Conservation (phyloP, 1,284 basidiomycete genomes). For the Inonotus hispidus region DNA sequence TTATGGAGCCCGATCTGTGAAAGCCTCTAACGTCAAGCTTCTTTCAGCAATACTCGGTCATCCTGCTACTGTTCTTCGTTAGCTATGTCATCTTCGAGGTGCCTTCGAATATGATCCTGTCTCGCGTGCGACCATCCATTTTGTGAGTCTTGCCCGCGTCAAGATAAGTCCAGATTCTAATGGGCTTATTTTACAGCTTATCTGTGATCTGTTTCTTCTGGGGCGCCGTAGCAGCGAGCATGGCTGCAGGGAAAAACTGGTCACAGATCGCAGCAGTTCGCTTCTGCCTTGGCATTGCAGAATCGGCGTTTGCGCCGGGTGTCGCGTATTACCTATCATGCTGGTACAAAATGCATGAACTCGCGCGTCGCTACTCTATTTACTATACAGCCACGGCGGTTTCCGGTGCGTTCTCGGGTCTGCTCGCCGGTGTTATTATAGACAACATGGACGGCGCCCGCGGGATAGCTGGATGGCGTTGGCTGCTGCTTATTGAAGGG, state of each 20-base stretch:
- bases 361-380: constrained; percentile 22
- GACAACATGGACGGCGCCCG: constrained; percentile 46
- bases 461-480: constrained; percentile 57
- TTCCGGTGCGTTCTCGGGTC: constrained; percentile 49
- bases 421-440: constrained; percentile 47
- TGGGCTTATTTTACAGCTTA: constrained; percentile 14
- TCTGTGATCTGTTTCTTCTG: constrained; percentile 22
- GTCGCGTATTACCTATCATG: constrained; percentile 63
- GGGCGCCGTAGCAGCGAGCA: constrained; percentile 23
- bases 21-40: background rate
- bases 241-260: constrained; percentile 22
- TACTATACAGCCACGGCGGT: constrained; percentile 46
- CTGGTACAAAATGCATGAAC: constrained; percentile 23
- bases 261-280: constrained; percentile 16
- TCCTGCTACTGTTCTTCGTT: constrained; percentile 19
- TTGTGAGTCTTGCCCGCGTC: background rate
- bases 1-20: background rate
- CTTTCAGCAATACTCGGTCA: constrained; percentile 19
- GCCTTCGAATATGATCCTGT: constrained; percentile 14
- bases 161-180: background rate
- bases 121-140: constrained; percentile 3
- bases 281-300: constrained; percentile 39
- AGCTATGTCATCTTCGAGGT: constrained; percentile 12
- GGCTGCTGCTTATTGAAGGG: constrained; percentile 51
- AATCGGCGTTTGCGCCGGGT: constrained; percentile 62